Evolutionary conservation across 169 alveolate genomes (phyloP).

Genomic region (Theileria parva): DNA sequence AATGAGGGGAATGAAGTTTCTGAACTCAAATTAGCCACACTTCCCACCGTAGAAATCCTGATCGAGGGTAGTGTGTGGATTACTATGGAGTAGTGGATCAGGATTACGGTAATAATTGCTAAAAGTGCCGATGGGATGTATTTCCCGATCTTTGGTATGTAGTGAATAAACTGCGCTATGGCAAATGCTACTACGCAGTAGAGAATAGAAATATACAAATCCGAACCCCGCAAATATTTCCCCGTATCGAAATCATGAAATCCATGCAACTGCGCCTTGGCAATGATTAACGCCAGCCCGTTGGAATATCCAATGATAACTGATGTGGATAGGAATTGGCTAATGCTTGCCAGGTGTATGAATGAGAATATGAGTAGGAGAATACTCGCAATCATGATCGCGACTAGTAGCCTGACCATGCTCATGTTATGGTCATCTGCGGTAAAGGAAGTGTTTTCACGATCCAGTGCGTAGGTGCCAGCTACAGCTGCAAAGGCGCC

Average conservation of each 20-base stretch:
- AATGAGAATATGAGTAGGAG: slow-evolving; percentile 69
- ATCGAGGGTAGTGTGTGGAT: slow-evolving; percentile 51
- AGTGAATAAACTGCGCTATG: slow-evolving; percentile 42
- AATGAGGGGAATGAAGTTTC: slow-evolving; percentile 70
- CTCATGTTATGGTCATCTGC: slow-evolving; percentile 26
- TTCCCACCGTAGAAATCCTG: slow-evolving; percentile 73
- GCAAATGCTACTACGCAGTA: slow-evolving; percentile 55
- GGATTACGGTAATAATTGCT: slow-evolving; percentile 68
- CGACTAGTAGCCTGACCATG: slow-evolving; percentile 41
- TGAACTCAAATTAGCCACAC: slow-evolving; percentile 68
- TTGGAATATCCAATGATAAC: slow-evolving; percentile 81
- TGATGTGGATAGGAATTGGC: slow-evolving; percentile 78
- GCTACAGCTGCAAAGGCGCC: slow-evolving; percentile 78
- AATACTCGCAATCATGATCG: slow-evolving; percentile 70
- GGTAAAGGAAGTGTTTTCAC: slow-evolving; percentile 9
- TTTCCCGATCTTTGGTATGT: slow-evolving; percentile 60
- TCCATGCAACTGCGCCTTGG: slow-evolving; percentile 78
- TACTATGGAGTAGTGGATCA: slow-evolving; percentile 59
- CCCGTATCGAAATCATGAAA: slow-evolving; percentile 72
- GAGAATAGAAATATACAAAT: slow-evolving; percentile 34
- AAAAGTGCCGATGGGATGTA: slow-evolving; percentile 74
- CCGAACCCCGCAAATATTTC: slow-evolving; percentile 66
- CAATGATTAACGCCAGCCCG: slow-evolving; percentile 77
- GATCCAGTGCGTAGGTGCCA: slow-evolving; percentile 63
- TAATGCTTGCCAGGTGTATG: slow-evolving; percentile 74